Base-by-base conservation (phyloP, 306 rosid genomes). In the Lithocarpus polystachyus region DNA sequence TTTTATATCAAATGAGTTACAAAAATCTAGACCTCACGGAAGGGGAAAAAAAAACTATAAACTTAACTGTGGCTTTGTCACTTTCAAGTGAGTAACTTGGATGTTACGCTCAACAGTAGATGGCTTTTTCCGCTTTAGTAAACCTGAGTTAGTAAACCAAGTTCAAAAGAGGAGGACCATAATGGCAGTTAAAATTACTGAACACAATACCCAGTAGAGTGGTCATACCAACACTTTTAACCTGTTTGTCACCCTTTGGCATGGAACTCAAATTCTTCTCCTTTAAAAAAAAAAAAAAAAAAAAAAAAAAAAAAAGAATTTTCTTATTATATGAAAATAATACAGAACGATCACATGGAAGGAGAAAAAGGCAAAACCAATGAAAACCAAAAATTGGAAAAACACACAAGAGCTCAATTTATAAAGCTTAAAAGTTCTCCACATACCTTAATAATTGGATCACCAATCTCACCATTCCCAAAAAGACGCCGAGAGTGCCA, bases 401-500 rank as follows among this genome's bases (percentile, higher is more conserved):
- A 8, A 67, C 5, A 67, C 37, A 67, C 20, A 19, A 1, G 4
- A 35, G 1, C 19, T 67, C 6, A 12, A 26, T 62, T 48, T 59
- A 59, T 67, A n/a, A 7, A 35, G 26, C 26, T 9, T 35, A 35
- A 29, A 67, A 33, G 52, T 67, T 35, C 52, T 35, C 72, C 26
- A 67, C 87, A 82, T 24, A 95, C 99, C 97, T 93, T 95, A 61
- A 91, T 88, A 79, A 93, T 88, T 51, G 98, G 99, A 76, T 93
- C 98, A 79, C 96, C 89, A 81, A 89, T 97, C 90, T 93, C 98
- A 74, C 98, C 99, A 71, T 91, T 89, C 77, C 97, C 97, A 73
- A 91, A 91, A 83, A 96, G 90, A 71, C 97, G 96, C 55, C 90
- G 97, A 18, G 99, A 96, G 81, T 96, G 99, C 99, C 99, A 93